Evolutionary conservation across 2,329 filamentous ascomycete species (phyloP), one percentile per base, ranked within the genome.

Genomic region (Colletotrichum graminicola): DNA sequence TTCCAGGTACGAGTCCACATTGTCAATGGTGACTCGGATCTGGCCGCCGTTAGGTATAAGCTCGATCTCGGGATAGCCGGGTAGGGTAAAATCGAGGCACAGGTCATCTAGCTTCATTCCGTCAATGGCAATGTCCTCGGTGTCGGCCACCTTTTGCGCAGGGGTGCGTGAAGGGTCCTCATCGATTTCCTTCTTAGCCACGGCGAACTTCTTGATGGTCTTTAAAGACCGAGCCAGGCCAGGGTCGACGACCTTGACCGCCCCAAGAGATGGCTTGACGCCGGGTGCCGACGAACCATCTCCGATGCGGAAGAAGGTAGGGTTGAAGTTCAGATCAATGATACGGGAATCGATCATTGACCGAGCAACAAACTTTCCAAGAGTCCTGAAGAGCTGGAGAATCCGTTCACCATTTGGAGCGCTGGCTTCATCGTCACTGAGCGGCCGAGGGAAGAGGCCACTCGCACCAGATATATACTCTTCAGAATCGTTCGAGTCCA

Each of bases 301-400:
- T 21, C 93, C 94, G 74, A 98, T 93, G 69, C 95, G 93, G 90
- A 99, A 99, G 84, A 99, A 98, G 7, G 94, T 97, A 1, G 96
- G 93, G 79, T 98, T 99, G 83, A 99, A 96, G 67, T 95, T 96
- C 75, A 99, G 91, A 77, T 99, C 96, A 75, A 99, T 98, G 79
- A 99, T 98, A 65, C 96, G 90, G 1, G 95, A 98, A 80, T 99
- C 96, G 64, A 99, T 92, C 96, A 99, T 98, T 0, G 96, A 98
- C 62, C 96, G 91, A 39, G 97, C 96, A 59, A 98, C 95, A 80
- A 99, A 99, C 79, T 98, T 98, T 76, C 96, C 96, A 29, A 99
- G 91, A 78, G 95, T 92, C 81, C 92, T 97, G 85, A 97, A 99
- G 23, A 97, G 84, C 76, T 96, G 92, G 43, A 98, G 84, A 51